phyloP scores from a whole-genome alignment of 1,139 yeast species.

The Candida pseudocylindracea region DNA sequence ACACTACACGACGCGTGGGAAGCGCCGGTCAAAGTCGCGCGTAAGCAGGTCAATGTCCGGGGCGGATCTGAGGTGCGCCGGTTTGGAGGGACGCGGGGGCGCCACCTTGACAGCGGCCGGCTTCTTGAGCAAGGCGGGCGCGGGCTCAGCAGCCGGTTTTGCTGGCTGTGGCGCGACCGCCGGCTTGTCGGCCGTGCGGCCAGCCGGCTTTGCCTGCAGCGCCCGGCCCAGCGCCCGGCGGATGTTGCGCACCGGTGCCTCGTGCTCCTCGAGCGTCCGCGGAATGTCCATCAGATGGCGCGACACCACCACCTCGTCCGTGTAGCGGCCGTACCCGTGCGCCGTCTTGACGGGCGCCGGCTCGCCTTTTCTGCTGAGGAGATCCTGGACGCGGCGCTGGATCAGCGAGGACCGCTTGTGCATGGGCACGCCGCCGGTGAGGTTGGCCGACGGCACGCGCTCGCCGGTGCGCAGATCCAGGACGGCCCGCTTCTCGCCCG shows the following conservation, averaged over 20 bases:
- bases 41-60: neutral
- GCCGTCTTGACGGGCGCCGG: slow-evolving; percentile 34
- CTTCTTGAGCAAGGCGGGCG: too few relatives aligned
- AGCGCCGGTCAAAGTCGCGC: neutral
- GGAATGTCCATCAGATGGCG: too few relatives aligned
- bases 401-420: slow-evolving; percentile 10
- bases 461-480: neutral
- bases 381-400: slow-evolving; percentile 44
- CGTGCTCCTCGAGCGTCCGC: too few relatives aligned
- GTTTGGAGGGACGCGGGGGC: slow-evolving; percentile 1
- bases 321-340: slow-evolving; percentile 34
- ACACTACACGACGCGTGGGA: neutral
- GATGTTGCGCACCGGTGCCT: neutral
- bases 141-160: too few relatives aligned
- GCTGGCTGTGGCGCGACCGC: too few relatives aligned
- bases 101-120: slow-evolving; percentile 10
- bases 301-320: too few relatives aligned
- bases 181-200: too few relatives aligned
- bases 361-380: slow-evolving; percentile 23
- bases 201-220: too few relatives aligned
- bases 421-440: too few relatives aligned
- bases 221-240: neutral
- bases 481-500: neutral
- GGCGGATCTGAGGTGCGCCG: neutral
- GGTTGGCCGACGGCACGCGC: too few relatives aligned